Evolutionary conservation across 176 grass and related monocot genomes (phyloP).

Genomic region (Calamus simplicifolius): DNA sequence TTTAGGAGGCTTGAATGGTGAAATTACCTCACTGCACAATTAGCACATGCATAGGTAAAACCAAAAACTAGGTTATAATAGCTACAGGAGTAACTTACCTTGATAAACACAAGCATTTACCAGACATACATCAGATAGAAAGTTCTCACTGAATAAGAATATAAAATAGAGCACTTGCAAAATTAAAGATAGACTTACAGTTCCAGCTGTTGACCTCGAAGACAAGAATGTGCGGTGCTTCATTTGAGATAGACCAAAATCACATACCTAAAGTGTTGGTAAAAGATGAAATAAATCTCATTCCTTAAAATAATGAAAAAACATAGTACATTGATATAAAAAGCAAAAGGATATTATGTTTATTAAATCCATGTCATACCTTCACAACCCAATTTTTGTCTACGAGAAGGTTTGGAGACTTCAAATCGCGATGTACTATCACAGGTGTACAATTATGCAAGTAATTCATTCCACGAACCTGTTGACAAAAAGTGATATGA

Average conservation of each 20-base stretch:
- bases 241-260: conserved; percentile 96
- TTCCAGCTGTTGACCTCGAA: conserved; percentile 98
- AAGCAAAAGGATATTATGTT: conserved; percentile 18
- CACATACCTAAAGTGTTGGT: conserved; percentile 63
- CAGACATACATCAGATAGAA: no score
- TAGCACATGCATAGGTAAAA: no score
- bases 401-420: conserved; percentile 96
- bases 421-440: conserved; percentile 95
- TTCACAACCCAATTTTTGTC: conserved; percentile 99
- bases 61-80: no score
- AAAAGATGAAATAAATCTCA: conserved; percentile 17
- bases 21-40: no score
- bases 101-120: no score
- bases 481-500: conserved; percentile 1
- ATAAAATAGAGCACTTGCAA: not conserved
- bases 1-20: no score
- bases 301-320: conserved; percentile 2
- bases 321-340: not conserved
- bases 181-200: conserved; percentile 45
- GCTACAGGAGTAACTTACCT: no score
- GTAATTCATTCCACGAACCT: conserved; percentile 99
- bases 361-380: conserved; percentile 41
- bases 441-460: conserved; percentile 91
- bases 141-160: not conserved
- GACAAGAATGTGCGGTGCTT: conserved; percentile 97